Conservation (phyloP, 208 protist genomes). For the Acanthamoeba lenticulata region DNA sequence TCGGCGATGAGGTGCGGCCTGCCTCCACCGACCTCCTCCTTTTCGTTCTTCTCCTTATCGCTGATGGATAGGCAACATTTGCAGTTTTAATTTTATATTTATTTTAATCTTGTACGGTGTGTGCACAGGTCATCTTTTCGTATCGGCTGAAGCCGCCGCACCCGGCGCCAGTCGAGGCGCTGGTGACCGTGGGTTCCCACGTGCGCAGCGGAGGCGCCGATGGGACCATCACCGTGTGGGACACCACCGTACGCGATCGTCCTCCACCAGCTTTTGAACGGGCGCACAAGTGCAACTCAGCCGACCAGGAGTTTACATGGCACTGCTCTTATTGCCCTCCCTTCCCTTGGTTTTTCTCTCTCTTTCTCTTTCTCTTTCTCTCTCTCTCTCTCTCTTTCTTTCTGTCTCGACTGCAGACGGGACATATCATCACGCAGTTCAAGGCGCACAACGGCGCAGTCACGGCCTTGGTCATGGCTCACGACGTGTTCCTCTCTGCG, state of each 20-base stretch:
- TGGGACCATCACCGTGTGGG: slow-evolving; percentile 51
- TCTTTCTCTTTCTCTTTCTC: no score
- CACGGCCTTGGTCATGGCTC: neutral
- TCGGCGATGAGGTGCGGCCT: neutral
- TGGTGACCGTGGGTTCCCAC: slow-evolving; percentile 3
- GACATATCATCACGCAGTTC: slow-evolving; percentile 15
- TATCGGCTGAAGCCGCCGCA: slow-evolving; percentile 9
- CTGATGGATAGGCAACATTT: no score
- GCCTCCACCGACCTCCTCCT: no score
- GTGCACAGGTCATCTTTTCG: slow-evolving; percentile 30
- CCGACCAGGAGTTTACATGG: no score
- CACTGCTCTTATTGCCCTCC: no score
- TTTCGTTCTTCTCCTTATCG: no score
- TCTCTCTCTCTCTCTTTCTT: neutral
- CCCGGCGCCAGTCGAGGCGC: neutral
- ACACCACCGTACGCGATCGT: neutral
- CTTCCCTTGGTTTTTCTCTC: no score
- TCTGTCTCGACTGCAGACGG: neutral
- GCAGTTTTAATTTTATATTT: neutral
- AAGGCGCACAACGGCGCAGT: slow-evolving; percentile 8
- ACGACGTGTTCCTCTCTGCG: neutral
- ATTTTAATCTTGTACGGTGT: neutral
- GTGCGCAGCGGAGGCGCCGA: slow-evolving; percentile 10
- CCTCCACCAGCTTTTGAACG: neutral
- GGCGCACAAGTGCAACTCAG: neutral